Evolutionary conservation across 148 eudicot genomes (phyloP).

Genomic region (Silene conica): DNA sequence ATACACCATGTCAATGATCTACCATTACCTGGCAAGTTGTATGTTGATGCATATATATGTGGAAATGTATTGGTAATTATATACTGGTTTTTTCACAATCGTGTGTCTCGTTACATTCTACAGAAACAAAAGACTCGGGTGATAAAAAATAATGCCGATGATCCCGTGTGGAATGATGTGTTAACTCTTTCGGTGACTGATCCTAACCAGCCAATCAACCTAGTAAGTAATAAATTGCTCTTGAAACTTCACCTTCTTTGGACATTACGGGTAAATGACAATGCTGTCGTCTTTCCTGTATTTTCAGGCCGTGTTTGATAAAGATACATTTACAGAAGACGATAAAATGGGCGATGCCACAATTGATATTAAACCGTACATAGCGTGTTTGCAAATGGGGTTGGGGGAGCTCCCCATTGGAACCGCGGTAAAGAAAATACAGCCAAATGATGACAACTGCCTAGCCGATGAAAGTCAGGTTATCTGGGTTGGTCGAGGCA

Average conservation of each 20-base stretch:
- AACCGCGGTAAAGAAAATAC: slow-evolving; percentile 35
- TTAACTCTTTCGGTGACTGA: slow-evolving; percentile 25
- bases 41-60: no score
- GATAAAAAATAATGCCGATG: slow-evolving; percentile 18
- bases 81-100: no score
- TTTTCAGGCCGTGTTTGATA: slow-evolving; percentile 31
- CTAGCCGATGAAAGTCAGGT: slow-evolving; percentile 38
- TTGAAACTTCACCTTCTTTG: no score
- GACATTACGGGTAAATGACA: no score
- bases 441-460: slow-evolving; percentile 27
- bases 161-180: slow-evolving; percentile 33
- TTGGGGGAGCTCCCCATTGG: slow-evolving; percentile 34
- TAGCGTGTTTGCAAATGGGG: slow-evolving; percentile 37
- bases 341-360: slow-evolving; percentile 38
- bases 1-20: no score
- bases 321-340: slow-evolving; percentile 32
- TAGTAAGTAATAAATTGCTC: slow-evolving; percentile 9
- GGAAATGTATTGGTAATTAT: no score
- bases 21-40: no score
- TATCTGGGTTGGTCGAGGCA: slow-evolving; percentile 33
- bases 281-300: no score
- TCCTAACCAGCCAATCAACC: slow-evolving; percentile 19
- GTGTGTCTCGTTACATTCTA: not conserved
- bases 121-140: slow-evolving; percentile 26
- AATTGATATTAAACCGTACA: slow-evolving; percentile 30